Evolutionary conservation across 805 yeast species (phyloP), one percentile per base, ranked within the genome.

Genomic region (Lipomyces starkeyi): DNA sequence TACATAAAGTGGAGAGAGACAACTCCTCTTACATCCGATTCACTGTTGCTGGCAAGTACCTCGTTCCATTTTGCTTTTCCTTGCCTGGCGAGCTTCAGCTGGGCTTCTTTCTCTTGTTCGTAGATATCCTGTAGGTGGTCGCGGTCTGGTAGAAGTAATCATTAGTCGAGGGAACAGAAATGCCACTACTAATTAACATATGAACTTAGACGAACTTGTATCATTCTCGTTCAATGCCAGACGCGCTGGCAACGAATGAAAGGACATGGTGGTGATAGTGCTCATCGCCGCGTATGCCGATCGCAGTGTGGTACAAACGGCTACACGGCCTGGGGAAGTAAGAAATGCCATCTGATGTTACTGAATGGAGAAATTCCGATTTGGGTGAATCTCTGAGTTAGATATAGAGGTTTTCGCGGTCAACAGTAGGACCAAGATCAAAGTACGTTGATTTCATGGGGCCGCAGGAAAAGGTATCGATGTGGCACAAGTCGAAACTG

Each of bases 41-140:
- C 47, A 40, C 47, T 40, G 47, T 40, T 40, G 47, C 47, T 40
- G 47, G 47, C 47, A 40, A 40, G 47, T 40, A 40, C 47, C 47
- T 40, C 47, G 47, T 40, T 40, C 47, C 47, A 40, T 40, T 40
- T 40, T 40, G 47, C 47, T 40, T 40, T 40, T 40, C 47, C 47
- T 40, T 40, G 20, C 47, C 47, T 40, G 7, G 47, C 47, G 47
- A 40, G 47, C 5, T 40, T 40, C 47, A 40, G 47, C 47, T 40
- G 47, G 47, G 47, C 47, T 40, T 40, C 47, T 40, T 40, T 40
- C 47, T 40, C 47, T 17, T 40, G 47, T 17, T 40, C 47, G 47
- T 40, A 40, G 47, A 40, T 40, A 40, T 40, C 20, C 47, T 40
- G 5, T 40, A 40, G 47, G 20, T 40, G 17, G 20, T 40, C 47